phyloP scores from a whole-genome alignment of 208 protist species.

The Leishmania tropica region DNA sequence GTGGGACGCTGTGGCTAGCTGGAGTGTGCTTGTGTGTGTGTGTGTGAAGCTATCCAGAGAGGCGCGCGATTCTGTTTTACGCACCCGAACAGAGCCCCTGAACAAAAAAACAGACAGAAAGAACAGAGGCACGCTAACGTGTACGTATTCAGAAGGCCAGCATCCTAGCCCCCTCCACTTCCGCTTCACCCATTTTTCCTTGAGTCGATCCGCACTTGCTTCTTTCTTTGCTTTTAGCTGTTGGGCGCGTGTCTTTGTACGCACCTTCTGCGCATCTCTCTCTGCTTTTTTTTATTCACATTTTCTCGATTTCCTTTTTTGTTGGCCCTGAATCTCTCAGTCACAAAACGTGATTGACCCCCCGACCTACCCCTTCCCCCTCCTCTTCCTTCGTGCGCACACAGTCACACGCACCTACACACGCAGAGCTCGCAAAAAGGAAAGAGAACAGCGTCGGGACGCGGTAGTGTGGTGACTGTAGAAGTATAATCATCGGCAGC shows the following conservation, averaged over 20 bases:
- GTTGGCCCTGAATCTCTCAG: neutral
- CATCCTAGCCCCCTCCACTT: neutral
- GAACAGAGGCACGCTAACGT: neutral
- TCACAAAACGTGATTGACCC: slow-evolving; percentile 3
- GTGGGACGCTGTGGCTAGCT: neutral
- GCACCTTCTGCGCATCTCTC: neutral
- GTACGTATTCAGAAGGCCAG: neutral
- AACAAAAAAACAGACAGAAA: neutral
- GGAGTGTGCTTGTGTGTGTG: neutral
- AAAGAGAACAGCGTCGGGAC: neutral
- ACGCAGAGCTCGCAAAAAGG: slow-evolving; percentile 6
- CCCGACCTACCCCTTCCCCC: neutral
- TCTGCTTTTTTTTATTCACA: neutral
- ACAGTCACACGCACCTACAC: slow-evolving; percentile 1
- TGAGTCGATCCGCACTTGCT: neutral
- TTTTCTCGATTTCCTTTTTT: slow-evolving; percentile 1
- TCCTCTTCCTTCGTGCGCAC: neutral
- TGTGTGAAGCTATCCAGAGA: neutral
- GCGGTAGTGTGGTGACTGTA: neutral
- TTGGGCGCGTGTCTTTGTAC: neutral
- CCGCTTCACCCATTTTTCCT: neutral
- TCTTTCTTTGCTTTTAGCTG: neutral
- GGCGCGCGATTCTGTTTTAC: neutral
- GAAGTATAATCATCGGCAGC: neutral
- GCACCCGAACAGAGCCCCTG: neutral